Base-by-base conservation (phyloP, 768 basidiomycete species). In the Amanita pallidorosea region DNA sequence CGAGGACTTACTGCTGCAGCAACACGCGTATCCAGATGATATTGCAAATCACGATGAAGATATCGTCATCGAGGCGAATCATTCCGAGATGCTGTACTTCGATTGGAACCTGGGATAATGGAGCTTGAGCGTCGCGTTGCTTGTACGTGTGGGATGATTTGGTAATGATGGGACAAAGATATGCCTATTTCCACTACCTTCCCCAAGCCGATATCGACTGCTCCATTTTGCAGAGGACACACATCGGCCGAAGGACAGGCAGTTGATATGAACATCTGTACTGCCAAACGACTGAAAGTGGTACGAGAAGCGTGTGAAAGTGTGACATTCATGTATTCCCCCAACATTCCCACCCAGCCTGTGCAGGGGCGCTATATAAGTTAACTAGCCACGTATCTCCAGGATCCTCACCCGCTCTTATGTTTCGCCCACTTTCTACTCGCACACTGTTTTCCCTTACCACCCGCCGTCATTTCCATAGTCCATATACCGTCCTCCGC, bases 81-180 rank as follows among this genome's bases (percentile, higher is more conserved):
- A 1, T 99, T 98, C 65, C 83, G 96, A 33, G 96, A 35, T 71
- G n/a, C n/a, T n/a, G n/a, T n/a, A n/a, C n/a, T n/a, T n/a, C n/a
- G n/a, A n/a, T n/a, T 99, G 23, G 96, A 99, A 63, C 96, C 96
- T 20, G 88, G 97, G 48, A 98, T 99, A 58, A 97, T 98, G 90
- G 96, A 99, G 65, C 76, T 99, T 18, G 96, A 99, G 66, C 75
- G 96, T 49, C 96, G 42, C 83, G 88, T 23, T 89, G 87, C 65
- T 63, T 87, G 80, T 85, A 57, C 63, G 82, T 67, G 8, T 5
- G 18, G 6, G 22, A 3, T 9, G 23, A 23, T 23, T 23, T 43
- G 37, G 61, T 58, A 63, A 67, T 20, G 67, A 69, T 42, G 55
- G 70, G 23, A 25, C 18, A 15, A 60, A 93, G 89, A 62, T 98